Evolutionary conservation across 345 rosid species (phyloP), one percentile per base, ranked within the genome.

Genomic region (Camelina sativa): DNA sequence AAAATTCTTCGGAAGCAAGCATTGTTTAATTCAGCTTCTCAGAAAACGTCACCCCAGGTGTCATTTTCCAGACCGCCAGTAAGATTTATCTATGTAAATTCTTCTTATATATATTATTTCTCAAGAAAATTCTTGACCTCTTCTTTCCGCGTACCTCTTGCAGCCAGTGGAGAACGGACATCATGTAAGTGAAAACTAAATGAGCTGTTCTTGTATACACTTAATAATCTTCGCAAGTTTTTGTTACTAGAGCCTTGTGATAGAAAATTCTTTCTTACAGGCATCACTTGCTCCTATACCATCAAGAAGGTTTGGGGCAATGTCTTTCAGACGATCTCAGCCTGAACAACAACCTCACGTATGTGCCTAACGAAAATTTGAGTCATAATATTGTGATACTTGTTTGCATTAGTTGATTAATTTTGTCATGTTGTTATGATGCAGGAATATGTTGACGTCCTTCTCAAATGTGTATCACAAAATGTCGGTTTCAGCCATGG

Each of bases 81-180:
- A 76, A 81, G 43, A 3, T 52, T 60, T 38, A 47, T 62, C 32
- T 65, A 50, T 41, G 48, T 11, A 65, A 23, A 28, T 59, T 62
- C 48, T 69, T 67, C 16, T 12, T 47, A 6, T 40, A 16, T 23
- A 35, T 2, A 6, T 15, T n/a, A 3, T 22, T n/a, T 35, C 40
- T 13, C 40, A 40, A 50, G 52, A 54, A 73, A 74, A 47, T n/a
- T 61, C 60, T 67, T 57, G 80, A 65, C 76, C 37, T 46, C 68
- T 50, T 66, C 51, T 53, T 43, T 52, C 57, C 63, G 43, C 62
- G 19, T 64, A 46, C 69, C 38, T 72, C 53, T 81, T 84, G 79
- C 88, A 90, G 96, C 82, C 83, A 65, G 47, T 62, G 75, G 96
- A 88, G 83, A 88, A 91, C 75, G 93, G 93, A 76, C 85, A 88